These are phyloP conservation scores for Alternaria ethzedia DNA, from an alignment of 2,329 filamentous ascomycete genomes.

Conservation along the genomic window DNA sequence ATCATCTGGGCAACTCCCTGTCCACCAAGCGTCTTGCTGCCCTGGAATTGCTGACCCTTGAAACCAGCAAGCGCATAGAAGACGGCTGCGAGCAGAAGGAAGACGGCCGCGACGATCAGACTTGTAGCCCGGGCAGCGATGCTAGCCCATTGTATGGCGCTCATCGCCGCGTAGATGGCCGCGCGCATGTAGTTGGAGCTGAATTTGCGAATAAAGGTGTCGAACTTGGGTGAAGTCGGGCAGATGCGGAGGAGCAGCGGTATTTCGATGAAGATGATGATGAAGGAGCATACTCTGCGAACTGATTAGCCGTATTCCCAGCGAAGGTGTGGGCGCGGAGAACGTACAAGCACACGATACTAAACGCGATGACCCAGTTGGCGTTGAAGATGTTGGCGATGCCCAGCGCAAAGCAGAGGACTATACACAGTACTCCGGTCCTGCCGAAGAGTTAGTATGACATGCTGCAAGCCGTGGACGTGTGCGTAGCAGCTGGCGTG, in stretches of 20 bases:
- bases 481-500: background rate
- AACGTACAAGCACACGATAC: slow-evolving; percentile 59
- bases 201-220: slow-evolving; percentile 86
- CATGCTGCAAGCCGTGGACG: background rate
- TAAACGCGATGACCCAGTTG: slow-evolving; percentile 63
- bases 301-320: slow-evolving; percentile 5
- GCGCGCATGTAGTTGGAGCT: slow-evolving; percentile 98
- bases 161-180: slow-evolving; percentile 82
- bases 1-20: slow-evolving; percentile 98
- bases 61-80: slow-evolving; percentile 83
- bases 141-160: slow-evolving; percentile 82
- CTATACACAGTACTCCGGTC: slow-evolving; percentile 66
- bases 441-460: slow-evolving; percentile 41
- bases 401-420: slow-evolving; percentile 71
- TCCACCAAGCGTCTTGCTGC: slow-evolving; percentile 95
- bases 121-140: slow-evolving; percentile 68
- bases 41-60: slow-evolving; percentile 85
- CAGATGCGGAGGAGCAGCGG: slow-evolving; percentile 96
- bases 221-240: slow-evolving; percentile 89
- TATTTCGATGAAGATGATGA: slow-evolving; percentile 69
- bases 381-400: slow-evolving; percentile 73
- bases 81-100: slow-evolving; percentile 75
- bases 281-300: slow-evolving; percentile 54
- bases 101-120: slow-evolving; percentile 83
- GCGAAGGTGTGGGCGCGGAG: background rate